Percentiles rank a stretch among this genome's conserved stretches.
phyloP scores from a whole-genome alignment of 176 grass and related monocot genomes.

The Cenchrus fungigraminus region DNA sequence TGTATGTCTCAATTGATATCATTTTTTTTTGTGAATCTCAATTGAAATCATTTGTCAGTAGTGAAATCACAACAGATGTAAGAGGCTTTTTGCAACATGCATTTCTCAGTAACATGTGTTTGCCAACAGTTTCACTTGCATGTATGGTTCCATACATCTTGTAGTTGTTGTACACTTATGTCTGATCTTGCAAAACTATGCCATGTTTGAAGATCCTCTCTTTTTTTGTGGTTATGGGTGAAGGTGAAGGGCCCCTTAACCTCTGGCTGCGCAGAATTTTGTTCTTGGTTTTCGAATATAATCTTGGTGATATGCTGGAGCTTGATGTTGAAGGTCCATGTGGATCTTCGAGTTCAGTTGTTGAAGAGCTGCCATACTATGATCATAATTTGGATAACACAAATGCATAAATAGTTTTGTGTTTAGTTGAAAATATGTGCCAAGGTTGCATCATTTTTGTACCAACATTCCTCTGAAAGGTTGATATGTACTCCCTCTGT shows the following conservation, averaged over 20 bases:
- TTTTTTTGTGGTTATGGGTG: neutral
- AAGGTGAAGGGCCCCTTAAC: neutral
- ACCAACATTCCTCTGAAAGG: too few species aligned
- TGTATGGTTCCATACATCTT: neutral
- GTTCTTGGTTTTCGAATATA: neutral
- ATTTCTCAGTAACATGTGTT: neutral
- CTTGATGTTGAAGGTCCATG: neutral
- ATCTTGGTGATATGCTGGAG: neutral
- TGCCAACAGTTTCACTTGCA: neutral
- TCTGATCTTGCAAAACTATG: too few species aligned
- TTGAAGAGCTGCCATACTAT: neutral
- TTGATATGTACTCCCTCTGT: too few species aligned
- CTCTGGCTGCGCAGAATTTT: neutral
- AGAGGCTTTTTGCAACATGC: neutral
- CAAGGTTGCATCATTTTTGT: too few species aligned
- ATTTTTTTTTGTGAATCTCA: too few species aligned
- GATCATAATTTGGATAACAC: neutral
- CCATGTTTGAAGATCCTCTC: neutral
- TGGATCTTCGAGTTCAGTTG: neutral
- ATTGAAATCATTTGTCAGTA: too few species aligned
- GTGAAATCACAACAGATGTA: neutral
- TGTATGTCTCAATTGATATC: neutral
- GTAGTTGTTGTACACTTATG: too few species aligned
- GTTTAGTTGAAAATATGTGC: neutral
- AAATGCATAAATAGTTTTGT: neutral